These are phyloP conservation scores for Hygrocybe punicea DNA, from an alignment of 768 basidiomycete species.

Conservation along the genomic window DNA sequence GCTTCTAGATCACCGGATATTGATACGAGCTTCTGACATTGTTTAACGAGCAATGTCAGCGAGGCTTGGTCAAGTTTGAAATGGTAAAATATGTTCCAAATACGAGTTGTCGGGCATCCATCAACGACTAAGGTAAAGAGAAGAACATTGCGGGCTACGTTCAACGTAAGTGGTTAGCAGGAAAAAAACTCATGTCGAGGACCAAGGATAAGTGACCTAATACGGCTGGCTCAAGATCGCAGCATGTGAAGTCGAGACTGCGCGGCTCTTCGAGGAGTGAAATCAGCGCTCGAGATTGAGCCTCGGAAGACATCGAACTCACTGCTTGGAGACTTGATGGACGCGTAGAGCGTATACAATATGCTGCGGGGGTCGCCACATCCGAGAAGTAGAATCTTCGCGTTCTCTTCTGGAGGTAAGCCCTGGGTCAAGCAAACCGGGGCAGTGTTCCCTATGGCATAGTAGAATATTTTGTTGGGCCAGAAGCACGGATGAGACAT, in stretches of 20 bases:
- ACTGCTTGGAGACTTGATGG: slow-evolving; percentile 13
- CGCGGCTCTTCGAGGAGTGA: slow-evolving; percentile 21
- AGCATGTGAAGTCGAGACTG: slow-evolving; percentile 48
- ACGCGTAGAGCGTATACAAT: slow-evolving; percentile 45
- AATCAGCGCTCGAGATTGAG: not conserved
- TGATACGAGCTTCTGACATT: slow-evolving; percentile 39
- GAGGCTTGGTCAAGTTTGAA: slow-evolving; percentile 42
- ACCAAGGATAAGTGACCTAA: slow-evolving; percentile 33
- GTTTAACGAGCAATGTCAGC: slow-evolving; percentile 31
- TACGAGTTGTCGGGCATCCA: not conserved
- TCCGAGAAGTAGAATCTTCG: slow-evolving; percentile 50
- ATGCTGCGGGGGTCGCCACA: slow-evolving; percentile 58
- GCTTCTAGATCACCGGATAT: slow-evolving; percentile 29
- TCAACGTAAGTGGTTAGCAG: not conserved
- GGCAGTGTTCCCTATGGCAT: slow-evolving; percentile 58
- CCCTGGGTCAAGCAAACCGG: slow-evolving; percentile 48
- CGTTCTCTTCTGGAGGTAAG: slow-evolving; percentile 46
- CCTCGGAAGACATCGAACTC: not conserved
- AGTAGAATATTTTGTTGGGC: slow-evolving; percentile 48
- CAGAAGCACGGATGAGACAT: slow-evolving; percentile 48
- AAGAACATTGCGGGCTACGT: slow-evolving; percentile 47
- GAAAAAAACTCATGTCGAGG: not conserved
- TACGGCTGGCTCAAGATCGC: slow-evolving; percentile 47
- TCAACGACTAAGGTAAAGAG: slow-evolving; percentile 45
- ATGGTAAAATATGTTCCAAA: too few species aligned